Evolutionary conservation across 163 green algal genomes (phyloP).

Genomic region (Volvox carteri): DNA sequence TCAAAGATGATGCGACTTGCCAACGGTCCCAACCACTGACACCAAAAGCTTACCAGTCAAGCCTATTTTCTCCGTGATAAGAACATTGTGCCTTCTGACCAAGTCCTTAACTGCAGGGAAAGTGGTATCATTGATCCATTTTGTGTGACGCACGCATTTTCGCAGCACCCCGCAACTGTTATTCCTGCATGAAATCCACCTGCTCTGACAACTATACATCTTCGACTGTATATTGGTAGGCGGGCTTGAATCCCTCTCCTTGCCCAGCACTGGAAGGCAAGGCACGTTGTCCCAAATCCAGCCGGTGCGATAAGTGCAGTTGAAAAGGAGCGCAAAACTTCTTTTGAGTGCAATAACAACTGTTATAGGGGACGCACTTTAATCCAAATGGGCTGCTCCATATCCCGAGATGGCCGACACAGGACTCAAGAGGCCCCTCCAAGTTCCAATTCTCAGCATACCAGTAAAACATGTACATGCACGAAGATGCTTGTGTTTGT

Average conservation of each 20-base stretch:
- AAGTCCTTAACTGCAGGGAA: neutral
- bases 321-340: neutral
- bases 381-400: neutral
- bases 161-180: neutral
- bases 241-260: no score
- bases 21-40: neutral
- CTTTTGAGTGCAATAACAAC: neutral
- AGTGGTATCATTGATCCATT: neutral
- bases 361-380: neutral
- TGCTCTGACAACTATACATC: neutral
- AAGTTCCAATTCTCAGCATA: no score
- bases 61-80: slow-evolving; percentile 96
- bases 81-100: slow-evolving; percentile 66
- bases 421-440: no score
- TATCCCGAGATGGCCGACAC: neutral
- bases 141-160: neutral
- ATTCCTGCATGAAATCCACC: neutral
- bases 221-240: neutral
- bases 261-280: no score
- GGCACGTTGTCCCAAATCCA: neutral
- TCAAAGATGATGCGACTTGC: neutral
- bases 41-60: slow-evolving; percentile 65
- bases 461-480: no score
- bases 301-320: neutral
- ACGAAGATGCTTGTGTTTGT: no score